These are phyloP conservation scores for Skeletonema marinoi DNA, from an alignment of 108 stramenopile genomes.

Conservation along the genomic window DNA sequence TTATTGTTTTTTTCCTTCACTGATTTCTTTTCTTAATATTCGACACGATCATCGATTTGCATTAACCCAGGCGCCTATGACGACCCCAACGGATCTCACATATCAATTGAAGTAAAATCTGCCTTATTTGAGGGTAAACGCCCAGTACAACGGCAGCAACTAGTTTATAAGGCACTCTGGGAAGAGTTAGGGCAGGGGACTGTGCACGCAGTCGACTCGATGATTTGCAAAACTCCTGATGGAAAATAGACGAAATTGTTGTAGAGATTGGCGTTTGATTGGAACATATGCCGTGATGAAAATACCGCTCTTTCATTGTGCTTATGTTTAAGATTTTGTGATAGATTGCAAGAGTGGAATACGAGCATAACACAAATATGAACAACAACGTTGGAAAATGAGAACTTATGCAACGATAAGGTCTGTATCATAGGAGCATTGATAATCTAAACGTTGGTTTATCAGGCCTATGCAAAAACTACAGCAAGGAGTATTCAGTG, in stretches of 20 bases:
- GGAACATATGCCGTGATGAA: background rate
- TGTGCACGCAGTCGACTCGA: slow-evolving; percentile 91
- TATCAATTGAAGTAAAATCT: slow-evolving; percentile 84
- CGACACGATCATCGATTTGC: background rate
- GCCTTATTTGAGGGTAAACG: slow-evolving; percentile 81
- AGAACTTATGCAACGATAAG: background rate
- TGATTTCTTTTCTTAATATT: background rate
- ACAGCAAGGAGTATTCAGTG: background rate
- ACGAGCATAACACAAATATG: background rate
- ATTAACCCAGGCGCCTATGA: slow-evolving; percentile 66
- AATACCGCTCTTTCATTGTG: background rate
- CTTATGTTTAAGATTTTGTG: background rate
- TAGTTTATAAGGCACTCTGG: slow-evolving; percentile 96
- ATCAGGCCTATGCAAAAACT: background rate
- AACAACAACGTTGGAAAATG: background rate
- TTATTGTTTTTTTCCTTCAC: background rate
- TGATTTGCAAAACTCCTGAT: slow-evolving; percentile 90
- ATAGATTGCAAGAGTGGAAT: background rate
- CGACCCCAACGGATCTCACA: slow-evolving; percentile 93
- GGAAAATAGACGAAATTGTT: slow-evolving; percentile 40
- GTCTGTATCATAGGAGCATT: background rate
- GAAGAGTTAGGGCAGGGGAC: slow-evolving; percentile 83
- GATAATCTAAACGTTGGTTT: background rate
- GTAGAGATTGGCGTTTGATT: background rate
- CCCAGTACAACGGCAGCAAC: slow-evolving; percentile 85